These are phyloP conservation scores for Rhizopus microsporus DNA, from an alignment of 371 early-diverging fungal genomes.

Conservation along the genomic window DNA sequence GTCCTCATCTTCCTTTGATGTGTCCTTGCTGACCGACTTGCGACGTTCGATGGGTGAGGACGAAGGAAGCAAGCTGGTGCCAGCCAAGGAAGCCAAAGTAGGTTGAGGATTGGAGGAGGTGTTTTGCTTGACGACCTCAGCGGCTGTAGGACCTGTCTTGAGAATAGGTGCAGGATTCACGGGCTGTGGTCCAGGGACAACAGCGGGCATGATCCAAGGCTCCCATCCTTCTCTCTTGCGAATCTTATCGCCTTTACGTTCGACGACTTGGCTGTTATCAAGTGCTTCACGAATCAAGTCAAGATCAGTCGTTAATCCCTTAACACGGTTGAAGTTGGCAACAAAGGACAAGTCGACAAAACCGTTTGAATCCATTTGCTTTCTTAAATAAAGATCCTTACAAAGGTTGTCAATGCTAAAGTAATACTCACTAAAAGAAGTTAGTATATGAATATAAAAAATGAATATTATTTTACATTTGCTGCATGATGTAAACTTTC, in stretches of 20 bases:
- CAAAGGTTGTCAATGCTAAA: conserved; percentile 94
- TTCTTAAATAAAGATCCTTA: conserved; percentile 90
- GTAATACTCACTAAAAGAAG: conserved; percentile 75
- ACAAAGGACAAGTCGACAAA: conserved; percentile 74
- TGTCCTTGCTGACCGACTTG: conserved; percentile 14
- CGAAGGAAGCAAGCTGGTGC: conserved; percentile 27
- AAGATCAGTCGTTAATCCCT: conserved; percentile 65
- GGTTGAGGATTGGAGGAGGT: conserved; percentile 29
- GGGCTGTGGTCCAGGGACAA: conserved; percentile 24
- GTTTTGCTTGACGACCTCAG: conserved; percentile 32
- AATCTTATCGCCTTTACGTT: conserved; percentile 62
- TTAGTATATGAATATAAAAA: background rate
- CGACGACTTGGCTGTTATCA: conserved; percentile 52
- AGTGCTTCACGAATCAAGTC: conserved; percentile 65
- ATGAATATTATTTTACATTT: conserved; percentile 50
- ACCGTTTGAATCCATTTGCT: conserved; percentile 84
- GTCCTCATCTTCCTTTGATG: conserved; percentile 63
- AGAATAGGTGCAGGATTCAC: conserved; percentile 17
- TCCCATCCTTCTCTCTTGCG: conserved; percentile 79
- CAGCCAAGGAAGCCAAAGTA: conserved; percentile 47
- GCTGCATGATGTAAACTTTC: conserved; percentile 60
- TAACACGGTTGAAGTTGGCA: conserved; percentile 87
- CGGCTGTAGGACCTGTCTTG: conserved; percentile 27
- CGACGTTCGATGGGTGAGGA: conserved; percentile 30
- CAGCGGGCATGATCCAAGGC: conserved; percentile 66